Evolutionary conservation across 495 filamentous ascomycete species (phyloP), one percentile per base, ranked within the genome.

Genomic region (Penicillium diatomitis): DNA sequence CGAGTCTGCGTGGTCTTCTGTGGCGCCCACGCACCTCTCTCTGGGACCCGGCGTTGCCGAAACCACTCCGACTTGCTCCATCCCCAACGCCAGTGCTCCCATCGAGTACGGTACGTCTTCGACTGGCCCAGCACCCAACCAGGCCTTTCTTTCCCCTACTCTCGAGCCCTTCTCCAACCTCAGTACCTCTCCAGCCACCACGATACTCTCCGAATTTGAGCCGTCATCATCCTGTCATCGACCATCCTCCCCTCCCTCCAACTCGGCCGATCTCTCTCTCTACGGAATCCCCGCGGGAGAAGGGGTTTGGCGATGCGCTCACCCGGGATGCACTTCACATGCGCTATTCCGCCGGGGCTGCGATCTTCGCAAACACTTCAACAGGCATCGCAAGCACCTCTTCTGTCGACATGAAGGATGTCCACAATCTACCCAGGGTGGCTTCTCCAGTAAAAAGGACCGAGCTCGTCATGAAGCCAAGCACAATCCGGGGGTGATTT

Each of bases 391-490:
- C 6, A 83, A 83, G 50, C 68, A 77, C 20, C 71, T 82, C 29
- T 82, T 83, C 61, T 84, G 81, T 60, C 79, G 78, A 2, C 68
- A 79, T 48, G 70, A 76, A 50, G 73, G 72, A n/a, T 84, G 81
- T 54, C 74, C 79, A 8, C 77, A 82, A 54, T 64, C 73, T 4
- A 64, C 55, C 5, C 70, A 71, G 11, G 79, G 76, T 7, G 80
- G 80, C 5, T 84, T 84, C 56, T 81, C 76, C 2, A 80, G 76
- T 48, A 81, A 81, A 63, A 84, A 84, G 49, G 81, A 84, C 47
- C 72, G 78, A 10, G 71, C 75, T 39, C 65, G 79, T 4, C 79
- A 83, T 46, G 80, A 82, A 55, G 80, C 80, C 12, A 81, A 77
- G 50, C 81, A 84, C 58, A 80, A 81, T 39, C 81, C 81, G 1